Conservation (phyloP, 306 rosid species). For the Prinsepia uniflora region DNA sequence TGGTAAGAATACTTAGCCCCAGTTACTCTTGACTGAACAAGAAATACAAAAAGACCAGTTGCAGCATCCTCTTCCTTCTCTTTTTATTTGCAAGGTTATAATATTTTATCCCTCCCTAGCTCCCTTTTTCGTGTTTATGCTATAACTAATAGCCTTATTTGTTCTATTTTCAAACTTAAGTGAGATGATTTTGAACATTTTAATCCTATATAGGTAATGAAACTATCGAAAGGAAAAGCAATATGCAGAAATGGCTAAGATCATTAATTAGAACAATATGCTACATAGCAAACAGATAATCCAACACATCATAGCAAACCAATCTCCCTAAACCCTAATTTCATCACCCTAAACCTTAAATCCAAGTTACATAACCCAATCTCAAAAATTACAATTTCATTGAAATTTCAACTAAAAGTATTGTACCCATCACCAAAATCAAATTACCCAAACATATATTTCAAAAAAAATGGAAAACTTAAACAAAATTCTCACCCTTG, state of each 20-base stretch:
- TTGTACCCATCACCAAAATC: too few relatives aligned
- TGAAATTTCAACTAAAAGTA: too few relatives aligned
- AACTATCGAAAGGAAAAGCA: slow-evolving; percentile 91
- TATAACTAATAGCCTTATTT: neutral
- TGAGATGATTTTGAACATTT: slow-evolving; percentile 11
- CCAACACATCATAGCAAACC: too few relatives aligned
- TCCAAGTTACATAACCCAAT: too few relatives aligned
- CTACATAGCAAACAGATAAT: too few relatives aligned
- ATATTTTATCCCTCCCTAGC: neutral
- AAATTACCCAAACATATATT: too few relatives aligned
- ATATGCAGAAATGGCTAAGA: slow-evolving; percentile 3
- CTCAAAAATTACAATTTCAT: too few relatives aligned
- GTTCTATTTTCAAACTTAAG: neutral
- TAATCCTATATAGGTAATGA: slow-evolving; percentile 58
- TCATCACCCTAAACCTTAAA: too few relatives aligned
- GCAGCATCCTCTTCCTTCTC: slow-evolving; percentile 54
- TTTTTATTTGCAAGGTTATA: slow-evolving; percentile 45
- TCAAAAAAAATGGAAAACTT: too few relatives aligned
- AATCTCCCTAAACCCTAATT: too few relatives aligned
- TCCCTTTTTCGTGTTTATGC: neutral
- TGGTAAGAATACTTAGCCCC: slow-evolving; percentile 97
- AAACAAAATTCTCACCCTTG: too few relatives aligned
- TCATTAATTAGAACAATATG: too few relatives aligned
- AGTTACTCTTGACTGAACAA: slow-evolving; percentile 95
- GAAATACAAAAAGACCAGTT: slow-evolving; percentile 85